These are phyloP conservation scores for Penicillium riverlandense DNA, from an alignment of 495 filamentous ascomycete genomes.

Conservation along the genomic window DNA sequence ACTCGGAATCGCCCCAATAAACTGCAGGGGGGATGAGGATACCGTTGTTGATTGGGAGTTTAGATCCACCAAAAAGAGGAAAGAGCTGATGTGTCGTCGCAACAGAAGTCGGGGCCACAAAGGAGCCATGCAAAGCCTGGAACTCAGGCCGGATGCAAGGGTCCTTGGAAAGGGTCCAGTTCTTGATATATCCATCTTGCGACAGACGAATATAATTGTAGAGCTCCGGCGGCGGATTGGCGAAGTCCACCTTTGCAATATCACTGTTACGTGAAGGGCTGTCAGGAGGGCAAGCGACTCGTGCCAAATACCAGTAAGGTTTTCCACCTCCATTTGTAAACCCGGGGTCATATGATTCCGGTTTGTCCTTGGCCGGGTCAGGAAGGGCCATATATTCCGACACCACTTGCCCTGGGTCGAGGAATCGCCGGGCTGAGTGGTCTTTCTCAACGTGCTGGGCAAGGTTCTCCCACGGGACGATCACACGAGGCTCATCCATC, in stretches of 20 bases:
- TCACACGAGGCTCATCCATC: slow-evolving; percentile 59
- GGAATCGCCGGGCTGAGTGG: slow-evolving; percentile 6
- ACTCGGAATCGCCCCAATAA: slow-evolving; percentile 57
- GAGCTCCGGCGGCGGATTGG: slow-evolving; percentile 17
- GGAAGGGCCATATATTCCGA: slow-evolving; percentile 16
- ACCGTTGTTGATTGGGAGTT: slow-evolving; percentile 65
- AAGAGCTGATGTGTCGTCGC: slow-evolving; percentile 48
- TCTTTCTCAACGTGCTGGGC: slow-evolving; percentile 46
- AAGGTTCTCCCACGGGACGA: slow-evolving; percentile 62
- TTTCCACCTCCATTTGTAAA: not conserved
- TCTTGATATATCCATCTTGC: slow-evolving; percentile 49
- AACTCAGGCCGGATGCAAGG: slow-evolving; percentile 52
- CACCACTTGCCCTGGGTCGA: slow-evolving; percentile 12
- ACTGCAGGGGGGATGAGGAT: slow-evolving; percentile 63
- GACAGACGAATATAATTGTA: slow-evolving; percentile 25
- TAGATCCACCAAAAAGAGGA: slow-evolving; percentile 62
- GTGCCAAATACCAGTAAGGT: slow-evolving; percentile 49
- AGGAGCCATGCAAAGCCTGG: slow-evolving; percentile 54
- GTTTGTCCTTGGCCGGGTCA: slow-evolving; percentile 4
- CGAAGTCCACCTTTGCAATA: slow-evolving; percentile 28
- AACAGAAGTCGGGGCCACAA: slow-evolving; percentile 52
- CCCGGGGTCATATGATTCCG: not conserved
- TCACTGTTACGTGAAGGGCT: slow-evolving; percentile 40
- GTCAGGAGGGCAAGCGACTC: slow-evolving; percentile 46
- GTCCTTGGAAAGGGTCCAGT: slow-evolving; percentile 50